Conservation (phyloP, 805 yeast species). For the Blastobotrys terrestris region DNA sequence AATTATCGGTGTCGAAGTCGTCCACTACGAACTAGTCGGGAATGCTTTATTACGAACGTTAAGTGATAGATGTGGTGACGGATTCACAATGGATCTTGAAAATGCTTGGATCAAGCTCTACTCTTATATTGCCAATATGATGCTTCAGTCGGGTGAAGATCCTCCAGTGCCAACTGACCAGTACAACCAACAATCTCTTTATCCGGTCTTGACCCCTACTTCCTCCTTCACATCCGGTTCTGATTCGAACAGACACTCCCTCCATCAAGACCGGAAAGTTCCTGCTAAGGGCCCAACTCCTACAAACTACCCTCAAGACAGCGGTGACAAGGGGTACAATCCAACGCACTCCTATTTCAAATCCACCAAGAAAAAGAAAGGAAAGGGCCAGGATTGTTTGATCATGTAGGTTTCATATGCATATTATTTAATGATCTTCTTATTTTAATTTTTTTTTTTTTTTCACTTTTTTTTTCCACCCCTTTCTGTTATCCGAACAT, state of each 20-base stretch:
- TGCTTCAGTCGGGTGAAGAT: slow-evolving; percentile 27
- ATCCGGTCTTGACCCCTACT: slow-evolving; percentile 16
- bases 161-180: slow-evolving; percentile 26
- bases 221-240: slow-evolving; percentile 6
- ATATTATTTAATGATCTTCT: neutral
- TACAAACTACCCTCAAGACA: slow-evolving; percentile 1
- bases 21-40: slow-evolving; percentile 27
- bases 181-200: slow-evolving; percentile 8
- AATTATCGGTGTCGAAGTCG: slow-evolving; percentile 58
- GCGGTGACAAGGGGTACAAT: slow-evolving; percentile 10
- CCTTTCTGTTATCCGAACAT: neutral
- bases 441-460: neutral
- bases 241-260: neutral
- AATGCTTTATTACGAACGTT: slow-evolving; percentile 24
- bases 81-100: slow-evolving; percentile 24
- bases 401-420: slow-evolving; percentile 10
- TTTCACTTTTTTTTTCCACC: neutral
- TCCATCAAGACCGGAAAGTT: neutral
- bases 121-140: slow-evolving; percentile 25
- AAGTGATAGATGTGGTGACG: slow-evolving; percentile 22
- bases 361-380: slow-evolving; percentile 8
- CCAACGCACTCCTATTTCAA: slow-evolving; percentile 13
- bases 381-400: slow-evolving; percentile 12
- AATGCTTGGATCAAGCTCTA: slow-evolving; percentile 29
- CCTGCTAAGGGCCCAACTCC: slow-evolving; percentile 1